Percentiles rank a stretch among this genome's conserved stretches.
phyloP scores from a whole-genome alignment of 257 asterid genomes.

The Gentiana dahurica region DNA sequence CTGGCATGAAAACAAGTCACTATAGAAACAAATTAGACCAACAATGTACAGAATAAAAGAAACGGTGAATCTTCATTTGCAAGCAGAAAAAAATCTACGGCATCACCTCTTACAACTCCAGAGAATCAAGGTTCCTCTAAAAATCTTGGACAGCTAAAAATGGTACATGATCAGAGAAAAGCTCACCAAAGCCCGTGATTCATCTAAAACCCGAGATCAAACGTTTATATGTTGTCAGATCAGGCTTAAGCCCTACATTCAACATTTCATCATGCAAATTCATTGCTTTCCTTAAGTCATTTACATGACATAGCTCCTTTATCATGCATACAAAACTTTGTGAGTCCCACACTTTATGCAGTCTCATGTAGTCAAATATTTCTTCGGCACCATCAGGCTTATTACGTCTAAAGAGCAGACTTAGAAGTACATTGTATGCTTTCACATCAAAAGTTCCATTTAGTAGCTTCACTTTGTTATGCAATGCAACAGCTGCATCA shows the following conservation, averaged over 20 bases:
- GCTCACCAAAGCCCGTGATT: background rate
- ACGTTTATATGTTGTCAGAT: conserved; percentile 37
- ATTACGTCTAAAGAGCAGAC: conserved; percentile 28
- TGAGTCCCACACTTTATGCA: conserved; percentile 23
- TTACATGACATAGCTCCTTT: conserved; percentile 41
- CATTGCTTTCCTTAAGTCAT: conserved; percentile 66
- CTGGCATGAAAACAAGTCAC: too few species aligned
- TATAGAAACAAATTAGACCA: too few species aligned
- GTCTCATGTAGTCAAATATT: conserved; percentile 59
- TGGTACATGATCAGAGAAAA: background rate
- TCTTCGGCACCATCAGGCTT: conserved; percentile 34
- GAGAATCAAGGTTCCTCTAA: background rate
- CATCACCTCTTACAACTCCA: too few species aligned
- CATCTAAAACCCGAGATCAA: conserved; percentile 59
- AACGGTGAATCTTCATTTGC: too few species aligned
- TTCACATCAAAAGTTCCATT: conserved; percentile 29
- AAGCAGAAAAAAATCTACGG: too few species aligned
- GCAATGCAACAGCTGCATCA: conserved; percentile 50
- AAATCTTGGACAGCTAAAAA: background rate
- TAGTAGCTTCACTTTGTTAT: conserved; percentile 32
- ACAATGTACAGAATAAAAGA: too few species aligned
- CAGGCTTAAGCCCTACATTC: conserved; percentile 60
- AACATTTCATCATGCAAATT: conserved; percentile 68
- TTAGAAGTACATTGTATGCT: conserved; percentile 36
- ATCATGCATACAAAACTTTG: conserved; percentile 51